These are phyloP conservation scores for Heritiera littoralis DNA, from an alignment of 345 rosid genomes.

Conservation along the genomic window DNA sequence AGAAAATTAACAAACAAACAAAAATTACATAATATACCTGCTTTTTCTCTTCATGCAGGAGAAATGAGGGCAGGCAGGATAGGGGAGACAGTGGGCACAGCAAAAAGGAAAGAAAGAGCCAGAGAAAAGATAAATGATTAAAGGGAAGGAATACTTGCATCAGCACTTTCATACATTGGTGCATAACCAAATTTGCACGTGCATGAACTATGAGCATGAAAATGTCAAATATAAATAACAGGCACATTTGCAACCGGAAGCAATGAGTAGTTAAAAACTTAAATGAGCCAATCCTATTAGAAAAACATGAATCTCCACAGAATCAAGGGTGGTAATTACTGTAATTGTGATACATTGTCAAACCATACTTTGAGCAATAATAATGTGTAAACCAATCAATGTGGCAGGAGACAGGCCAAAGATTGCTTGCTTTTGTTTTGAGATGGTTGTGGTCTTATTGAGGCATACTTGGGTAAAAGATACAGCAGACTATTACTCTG, in stretches of 20 bases:
- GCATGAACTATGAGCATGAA: not conserved
- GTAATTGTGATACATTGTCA: not conserved
- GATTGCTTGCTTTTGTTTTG: not conserved
- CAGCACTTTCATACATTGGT: conserved; percentile 8
- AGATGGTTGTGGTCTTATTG: not conserved
- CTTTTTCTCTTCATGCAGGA: not conserved
- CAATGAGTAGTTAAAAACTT: not conserved
- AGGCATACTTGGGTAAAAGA: not conserved
- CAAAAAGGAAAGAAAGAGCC: not conserved
- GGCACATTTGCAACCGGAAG: not conserved
- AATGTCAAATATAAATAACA: not conserved
- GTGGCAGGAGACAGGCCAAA: not conserved
- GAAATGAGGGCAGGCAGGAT: not conserved
- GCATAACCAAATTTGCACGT: not conserved
- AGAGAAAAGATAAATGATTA: not conserved
- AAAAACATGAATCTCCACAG: not conserved
- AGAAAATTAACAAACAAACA: not conserved
- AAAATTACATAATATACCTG: too few relatives aligned
- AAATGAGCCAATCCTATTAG: not conserved
- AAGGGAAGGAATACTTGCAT: not conserved
- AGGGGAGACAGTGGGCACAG: not conserved
- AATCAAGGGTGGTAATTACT: not conserved
- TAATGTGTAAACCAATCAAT: not conserved
- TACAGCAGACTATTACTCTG: not conserved
- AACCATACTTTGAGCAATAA: not conserved